Conservation (phyloP, 495 filamentous ascomycete species). For the Trichocladium uniseriatum region DNA sequence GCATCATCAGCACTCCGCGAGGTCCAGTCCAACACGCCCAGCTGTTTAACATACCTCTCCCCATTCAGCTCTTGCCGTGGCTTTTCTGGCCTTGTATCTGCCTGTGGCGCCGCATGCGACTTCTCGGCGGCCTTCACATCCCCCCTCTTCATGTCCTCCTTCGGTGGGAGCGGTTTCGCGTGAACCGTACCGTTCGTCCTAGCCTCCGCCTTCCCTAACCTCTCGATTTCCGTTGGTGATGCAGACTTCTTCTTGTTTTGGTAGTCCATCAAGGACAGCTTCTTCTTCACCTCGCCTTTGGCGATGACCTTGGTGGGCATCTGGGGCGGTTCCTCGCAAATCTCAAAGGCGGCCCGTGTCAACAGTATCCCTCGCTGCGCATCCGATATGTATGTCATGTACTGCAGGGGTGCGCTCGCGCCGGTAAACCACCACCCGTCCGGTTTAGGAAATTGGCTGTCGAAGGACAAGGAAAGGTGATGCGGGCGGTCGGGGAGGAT, state of each 20-base stretch:
- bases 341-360: slow-evolving; percentile 35
- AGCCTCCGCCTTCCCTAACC: slow-evolving; percentile 11
- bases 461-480: slow-evolving; percentile 33
- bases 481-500: slow-evolving; percentile 37
- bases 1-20: slow-evolving; percentile 10
- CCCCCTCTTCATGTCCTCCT: slow-evolving; percentile 3
- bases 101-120: slow-evolving; percentile 13
- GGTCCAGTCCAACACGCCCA: not conserved
- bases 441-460: slow-evolving; percentile 28
- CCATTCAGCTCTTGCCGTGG: slow-evolving; percentile 20
- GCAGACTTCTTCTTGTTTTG: slow-evolving; percentile 36
- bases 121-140: slow-evolving; percentile 21
- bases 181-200: slow-evolving; percentile 13
- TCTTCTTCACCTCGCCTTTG: slow-evolving; percentile 36
- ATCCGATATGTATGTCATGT: slow-evolving; percentile 37
- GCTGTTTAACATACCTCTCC: slow-evolving; percentile 19
- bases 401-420: slow-evolving; percentile 31
- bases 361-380: slow-evolving; percentile 39
- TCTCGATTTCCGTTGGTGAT: slow-evolving; percentile 31
- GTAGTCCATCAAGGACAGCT: slow-evolving; percentile 40
- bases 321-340: slow-evolving; percentile 29
- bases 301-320: slow-evolving; percentile 21
- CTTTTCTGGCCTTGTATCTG: slow-evolving; percentile 17
- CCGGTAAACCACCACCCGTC: slow-evolving; percentile 33
- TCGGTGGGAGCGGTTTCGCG: slow-evolving; percentile 6